A percentile compares a stretch with the other conserved stretches of the same genome.
Conservation (phyloP, 202 grass and related monocot genomes). For the Cymbopogon flexuosus region DNA sequence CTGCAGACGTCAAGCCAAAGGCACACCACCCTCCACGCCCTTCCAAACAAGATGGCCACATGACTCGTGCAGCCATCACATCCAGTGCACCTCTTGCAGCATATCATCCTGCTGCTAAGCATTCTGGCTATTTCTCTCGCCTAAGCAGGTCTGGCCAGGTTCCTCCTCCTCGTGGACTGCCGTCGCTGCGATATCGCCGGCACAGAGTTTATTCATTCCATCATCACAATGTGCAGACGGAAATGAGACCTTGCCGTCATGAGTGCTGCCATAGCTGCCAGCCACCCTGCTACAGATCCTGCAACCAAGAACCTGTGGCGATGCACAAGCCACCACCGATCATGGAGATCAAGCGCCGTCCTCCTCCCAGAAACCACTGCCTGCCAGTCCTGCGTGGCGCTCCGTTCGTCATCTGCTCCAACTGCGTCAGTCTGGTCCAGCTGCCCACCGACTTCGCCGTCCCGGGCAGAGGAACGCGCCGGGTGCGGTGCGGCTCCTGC, state of each 20-base stretch:
- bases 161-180: conserved; percentile 4
- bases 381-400: conserved; percentile 61
- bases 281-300: conserved; percentile 35
- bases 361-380: conserved; percentile 48
- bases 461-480: conserved; percentile 43
- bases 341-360: conserved; percentile 21
- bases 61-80: neutral
- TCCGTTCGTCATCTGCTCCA: conserved; percentile 76
- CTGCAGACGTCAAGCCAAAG: conserved; percentile 34
- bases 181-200: conserved; percentile 25
- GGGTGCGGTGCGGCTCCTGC: conserved; percentile 69
- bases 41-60: conserved; percentile 15
- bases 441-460: conserved; percentile 55
- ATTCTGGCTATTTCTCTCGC: conserved; percentile 29
- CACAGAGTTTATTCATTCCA: conserved; percentile 1
- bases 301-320: conserved; percentile 25
- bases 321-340: neutral
- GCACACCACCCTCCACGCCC: conserved; percentile 3
- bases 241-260: conserved; percentile 25
- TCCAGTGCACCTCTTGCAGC: conserved; percentile 35
- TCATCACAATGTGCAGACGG: conserved; percentile 14
- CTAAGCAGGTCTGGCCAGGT: conserved; percentile 38
- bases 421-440: conserved; percentile 56
- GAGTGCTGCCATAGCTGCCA: conserved; percentile 42
- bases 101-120: conserved; percentile 30